Evolutionary conservation across 2,329 filamentous ascomycete genomes (phyloP), one percentile per base, ranked within the genome.

Genomic region (Didymella keratinophila): DNA sequence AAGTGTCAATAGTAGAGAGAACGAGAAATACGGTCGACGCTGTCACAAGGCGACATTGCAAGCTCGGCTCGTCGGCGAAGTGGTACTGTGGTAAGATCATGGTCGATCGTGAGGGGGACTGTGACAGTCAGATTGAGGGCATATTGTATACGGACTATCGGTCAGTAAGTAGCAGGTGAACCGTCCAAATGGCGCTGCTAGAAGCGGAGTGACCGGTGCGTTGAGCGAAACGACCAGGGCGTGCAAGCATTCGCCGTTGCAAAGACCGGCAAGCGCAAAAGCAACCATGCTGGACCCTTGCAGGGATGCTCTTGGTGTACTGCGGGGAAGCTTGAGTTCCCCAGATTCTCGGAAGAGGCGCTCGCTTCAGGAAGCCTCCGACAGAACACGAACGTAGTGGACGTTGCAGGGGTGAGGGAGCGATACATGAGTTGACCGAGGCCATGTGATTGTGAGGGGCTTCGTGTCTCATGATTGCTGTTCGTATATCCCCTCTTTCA

Each of bases 261-360:
- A 23, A 16, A 41, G 37, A 20, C 16, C 21, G 18, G n/a, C 32
- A 39, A 9, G 36, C n/a, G 42, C 39, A 32, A n/a, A 34, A 34
- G n/a, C 20, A 18, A 4, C 21, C 39, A 39, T 45, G 49, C 39
- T 36, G 41, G 45, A 37, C 39, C 50, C 39, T 46, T 48, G 45
- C 45, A 37, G 49, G 18, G 18, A 30, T 53, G 21, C 7, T 46
- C 16, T 34, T 43, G 34, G 56, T 32, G 51, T 21, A 43, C 47
- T 48, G 57, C 47, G 57, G 57, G 57, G 57, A 56, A 60, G 47
- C 47, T 49, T 47, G 21, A 37, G 39, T 52, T 47, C 42, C 46
- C 36, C 52, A 48, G 27, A 27, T 39, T 47, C 34, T 34, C 39
- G 43, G 47, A 25, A 39, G 42, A 37, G 23, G 47, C 43, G 42